Base-by-base conservation (phyloP, 805 yeast species). In the Candida germanica region DNA sequence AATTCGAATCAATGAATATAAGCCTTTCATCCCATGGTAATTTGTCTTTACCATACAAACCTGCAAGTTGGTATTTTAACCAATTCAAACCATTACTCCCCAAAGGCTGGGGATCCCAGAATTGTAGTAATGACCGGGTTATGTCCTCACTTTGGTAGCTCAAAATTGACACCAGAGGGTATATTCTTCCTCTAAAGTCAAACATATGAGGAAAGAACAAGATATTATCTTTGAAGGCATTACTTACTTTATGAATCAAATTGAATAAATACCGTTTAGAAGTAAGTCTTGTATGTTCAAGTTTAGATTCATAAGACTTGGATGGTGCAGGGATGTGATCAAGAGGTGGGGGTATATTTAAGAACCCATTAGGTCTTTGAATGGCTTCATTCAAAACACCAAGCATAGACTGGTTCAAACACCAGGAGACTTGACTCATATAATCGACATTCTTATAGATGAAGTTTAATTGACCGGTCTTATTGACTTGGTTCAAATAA, bases 101-200 rank as follows among this genome's bases (percentile, higher is more conserved):
- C 9, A 68, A 47, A 2, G 61, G 62, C 31, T 55, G 48, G 3
- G 61, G 47, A 6, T 59, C 43, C 69, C 70, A 66, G 38, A 66
- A 66, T 58, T 58, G 58, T 40, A 67, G 43, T 11, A 62, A 39
- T 0, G 61, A 48, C 11, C 73, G 44, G 0, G 56, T 47, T 31
- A 55, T 36, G 36, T 68, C 73, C 25, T 60, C 65, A 26, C 53
- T 56, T 26, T 66, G 61, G 35, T 64, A 65, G 3, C 62, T 50
- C 20, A 67, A 42, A 14, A 51, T 27, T 7, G 70, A 58, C 0
- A 58, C 62, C 49, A 58, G 46, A 1, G 73, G 70, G 40, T 68
- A 68, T 1, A 61, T 61, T 15, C 73, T 43, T 5, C 72, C 70
- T 29, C 73, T 47, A 35, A 67, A 68, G 43, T 68, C 73, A 27